Evolutionary conservation across 225 moss, liverwort and hornwort genomes (phyloP).

Genomic region (Pseudisothecium myosuroides): DNA sequence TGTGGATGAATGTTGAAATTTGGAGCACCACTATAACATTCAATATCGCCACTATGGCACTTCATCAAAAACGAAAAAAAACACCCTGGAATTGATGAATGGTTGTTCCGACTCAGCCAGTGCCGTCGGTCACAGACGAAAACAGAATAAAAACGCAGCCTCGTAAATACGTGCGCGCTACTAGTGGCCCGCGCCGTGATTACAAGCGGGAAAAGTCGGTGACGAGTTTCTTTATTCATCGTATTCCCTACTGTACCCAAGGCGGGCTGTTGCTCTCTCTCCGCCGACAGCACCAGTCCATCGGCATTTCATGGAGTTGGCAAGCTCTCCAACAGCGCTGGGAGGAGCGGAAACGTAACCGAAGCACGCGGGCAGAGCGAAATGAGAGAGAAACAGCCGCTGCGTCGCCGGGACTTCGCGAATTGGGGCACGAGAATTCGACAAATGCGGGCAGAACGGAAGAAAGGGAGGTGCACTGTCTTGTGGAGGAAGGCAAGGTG

Average conservation of each 20-base stretch:
- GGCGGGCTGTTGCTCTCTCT: background rate
- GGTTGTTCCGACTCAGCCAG: background rate
- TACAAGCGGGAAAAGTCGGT: background rate
- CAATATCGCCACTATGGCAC: too few relatives aligned
- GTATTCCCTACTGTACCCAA: too few relatives aligned
- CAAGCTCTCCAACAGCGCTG: background rate
- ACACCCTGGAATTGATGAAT: too few relatives aligned
- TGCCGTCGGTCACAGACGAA: background rate
- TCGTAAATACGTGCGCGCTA: background rate
- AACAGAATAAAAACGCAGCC: background rate
- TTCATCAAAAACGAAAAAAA: too few relatives aligned
- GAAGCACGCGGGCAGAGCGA: background rate
- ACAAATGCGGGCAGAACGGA: background rate
- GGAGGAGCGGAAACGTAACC: background rate
- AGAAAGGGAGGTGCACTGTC: background rate
- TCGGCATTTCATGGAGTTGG: background rate
- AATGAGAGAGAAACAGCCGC: background rate
- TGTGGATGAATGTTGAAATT: too few relatives aligned
- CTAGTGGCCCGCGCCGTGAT: background rate
- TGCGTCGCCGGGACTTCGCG: background rate
- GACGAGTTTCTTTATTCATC: background rate
- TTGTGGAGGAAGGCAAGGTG: background rate
- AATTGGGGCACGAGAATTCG: background rate
- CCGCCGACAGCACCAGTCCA: background rate
- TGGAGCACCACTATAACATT: too few relatives aligned